Percentiles rank a stretch among this genome's conserved stretches.
Evolutionary conservation across 192 early-diverging fungal species (phyloP).

Genomic region (Obelidium mucronatum): DNA sequence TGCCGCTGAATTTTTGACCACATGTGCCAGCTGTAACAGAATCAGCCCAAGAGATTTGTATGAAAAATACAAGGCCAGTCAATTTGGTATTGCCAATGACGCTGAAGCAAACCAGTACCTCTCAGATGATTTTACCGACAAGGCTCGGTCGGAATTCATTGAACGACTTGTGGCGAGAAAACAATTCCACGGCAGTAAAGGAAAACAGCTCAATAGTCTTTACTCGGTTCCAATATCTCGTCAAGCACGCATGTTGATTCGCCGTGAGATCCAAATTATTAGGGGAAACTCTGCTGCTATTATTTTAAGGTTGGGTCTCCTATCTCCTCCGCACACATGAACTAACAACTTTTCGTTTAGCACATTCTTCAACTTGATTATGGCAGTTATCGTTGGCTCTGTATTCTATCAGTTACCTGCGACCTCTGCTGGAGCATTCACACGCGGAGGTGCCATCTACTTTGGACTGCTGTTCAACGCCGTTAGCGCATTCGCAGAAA

Average conservation of each 20-base stretch:
- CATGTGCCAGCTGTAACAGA: conserved; percentile 9
- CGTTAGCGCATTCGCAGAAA: conserved; percentile 71
- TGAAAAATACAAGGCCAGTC: not conserved
- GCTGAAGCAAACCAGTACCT: conserved; percentile 14
- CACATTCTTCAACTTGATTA: conserved; percentile 61
- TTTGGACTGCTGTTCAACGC: conserved; percentile 70
- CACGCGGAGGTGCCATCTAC: conserved; percentile 82
- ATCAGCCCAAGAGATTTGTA: conserved; percentile 22
- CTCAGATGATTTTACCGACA: not conserved
- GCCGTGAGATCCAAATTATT: conserved; percentile 71
- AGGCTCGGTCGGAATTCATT: not conserved
- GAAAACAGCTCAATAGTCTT: not conserved
- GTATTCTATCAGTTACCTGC: conserved; percentile 70
- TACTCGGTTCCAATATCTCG: conserved; percentile 3
- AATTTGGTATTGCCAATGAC: not conserved
- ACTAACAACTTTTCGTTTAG: not conserved
- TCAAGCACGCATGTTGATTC: conserved; percentile 43
- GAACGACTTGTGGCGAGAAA: not conserved
- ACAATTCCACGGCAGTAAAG: conserved; percentile 2
- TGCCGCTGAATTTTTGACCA: conserved; percentile 25
- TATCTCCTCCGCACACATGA: not conserved
- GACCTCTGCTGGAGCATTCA: conserved; percentile 70
- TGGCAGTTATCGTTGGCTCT: conserved; percentile 76
- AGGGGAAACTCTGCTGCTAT: conserved; percentile 59
- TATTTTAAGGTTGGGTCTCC: conserved; percentile 55